Percentiles rank a stretch among this genome's conserved stretches.
Conservation (phyloP, 768 basidiomycete species). For the Russula dissimulans region DNA sequence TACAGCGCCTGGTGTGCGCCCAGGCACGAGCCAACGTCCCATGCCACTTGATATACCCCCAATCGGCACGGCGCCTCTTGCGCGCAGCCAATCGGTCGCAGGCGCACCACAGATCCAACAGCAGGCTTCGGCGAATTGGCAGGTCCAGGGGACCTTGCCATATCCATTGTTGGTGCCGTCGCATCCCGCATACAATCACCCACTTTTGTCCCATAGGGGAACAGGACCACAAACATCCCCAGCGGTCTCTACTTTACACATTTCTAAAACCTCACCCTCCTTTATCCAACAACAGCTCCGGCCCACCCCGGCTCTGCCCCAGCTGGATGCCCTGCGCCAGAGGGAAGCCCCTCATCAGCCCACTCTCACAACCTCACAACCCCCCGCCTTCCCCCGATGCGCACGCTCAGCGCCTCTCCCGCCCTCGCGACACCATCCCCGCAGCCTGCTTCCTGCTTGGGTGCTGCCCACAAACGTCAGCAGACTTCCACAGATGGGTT, state of each 20-base stretch:
- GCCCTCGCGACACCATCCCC: not conserved
- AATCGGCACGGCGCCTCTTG: not conserved
- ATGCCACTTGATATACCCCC: not conserved
- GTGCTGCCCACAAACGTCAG: not conserved
- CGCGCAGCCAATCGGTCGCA: not conserved
- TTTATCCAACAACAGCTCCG: not conserved
- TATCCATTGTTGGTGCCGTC: not conserved
- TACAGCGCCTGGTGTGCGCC: not conserved
- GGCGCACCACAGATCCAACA: not conserved
- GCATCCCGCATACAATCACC: not conserved
- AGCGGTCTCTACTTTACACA: not conserved
- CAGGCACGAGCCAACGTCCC: not conserved
- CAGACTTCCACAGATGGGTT: not conserved
- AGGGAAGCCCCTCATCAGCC: not conserved
- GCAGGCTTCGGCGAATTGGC: not conserved
- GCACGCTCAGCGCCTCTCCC: constrained; percentile 8
- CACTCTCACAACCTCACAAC: not conserved
- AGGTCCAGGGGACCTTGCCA: not conserved
- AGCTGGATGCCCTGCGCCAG: not conserved
- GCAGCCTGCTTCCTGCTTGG: not conserved
- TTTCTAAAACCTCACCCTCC: not conserved
- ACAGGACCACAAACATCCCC: not conserved
- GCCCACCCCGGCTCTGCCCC: not conserved
- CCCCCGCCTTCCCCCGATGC: constrained; percentile 12
- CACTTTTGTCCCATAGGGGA: not conserved